phyloP scores from a whole-genome alignment of 2,329 filamentous ascomycete genomes.

The Ceratocystis cacaofunesta region DNA sequence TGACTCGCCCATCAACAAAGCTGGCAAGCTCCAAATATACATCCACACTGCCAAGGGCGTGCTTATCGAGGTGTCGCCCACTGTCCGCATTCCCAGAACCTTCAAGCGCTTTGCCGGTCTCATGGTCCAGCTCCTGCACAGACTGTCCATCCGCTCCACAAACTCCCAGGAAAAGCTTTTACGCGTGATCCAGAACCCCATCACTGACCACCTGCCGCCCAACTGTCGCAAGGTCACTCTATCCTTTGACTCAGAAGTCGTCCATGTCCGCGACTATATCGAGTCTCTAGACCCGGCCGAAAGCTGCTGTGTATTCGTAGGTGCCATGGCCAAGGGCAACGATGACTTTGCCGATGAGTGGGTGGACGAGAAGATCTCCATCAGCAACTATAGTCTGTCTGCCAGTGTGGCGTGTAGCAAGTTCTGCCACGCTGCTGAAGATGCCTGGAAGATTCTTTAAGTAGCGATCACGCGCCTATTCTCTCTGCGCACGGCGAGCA shows the following conservation, averaged over 20 bases:
- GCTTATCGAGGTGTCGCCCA: conserved; percentile 94
- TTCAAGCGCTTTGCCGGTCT: conserved; percentile 98
- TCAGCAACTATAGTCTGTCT: conserved; percentile 94
- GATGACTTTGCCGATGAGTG: conserved; percentile 90
- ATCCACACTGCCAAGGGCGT: conserved; percentile 97
- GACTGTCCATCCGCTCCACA: conserved; percentile 87
- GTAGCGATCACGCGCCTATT: neutral
- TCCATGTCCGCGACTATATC: conserved; percentile 80
- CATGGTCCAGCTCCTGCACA: conserved; percentile 95
- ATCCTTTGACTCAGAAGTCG: conserved; percentile 80
- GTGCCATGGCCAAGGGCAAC: conserved; percentile 93
- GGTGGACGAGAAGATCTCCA: conserved; percentile 94
- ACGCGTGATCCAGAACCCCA: conserved; percentile 94
- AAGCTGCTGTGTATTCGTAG: conserved; percentile 94
- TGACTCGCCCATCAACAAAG: conserved; percentile 97
- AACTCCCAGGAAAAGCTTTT: conserved; percentile 95
- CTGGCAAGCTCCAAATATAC: conserved; percentile 92
- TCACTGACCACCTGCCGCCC: conserved; percentile 88
- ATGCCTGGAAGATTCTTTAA: conserved; percentile 88
- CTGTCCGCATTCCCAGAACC: conserved; percentile 89
- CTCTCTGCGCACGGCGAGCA: neutral
- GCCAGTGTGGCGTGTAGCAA: conserved; percentile 98
- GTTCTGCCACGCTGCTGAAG: conserved; percentile 96
- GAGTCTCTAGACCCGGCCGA: conserved; percentile 63
- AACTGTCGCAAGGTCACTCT: conserved; percentile 97